Evolutionary conservation across 306 rosid species (phyloP), one percentile per base, ranked within the genome.

Genomic region (Alnus glutinosa): DNA sequence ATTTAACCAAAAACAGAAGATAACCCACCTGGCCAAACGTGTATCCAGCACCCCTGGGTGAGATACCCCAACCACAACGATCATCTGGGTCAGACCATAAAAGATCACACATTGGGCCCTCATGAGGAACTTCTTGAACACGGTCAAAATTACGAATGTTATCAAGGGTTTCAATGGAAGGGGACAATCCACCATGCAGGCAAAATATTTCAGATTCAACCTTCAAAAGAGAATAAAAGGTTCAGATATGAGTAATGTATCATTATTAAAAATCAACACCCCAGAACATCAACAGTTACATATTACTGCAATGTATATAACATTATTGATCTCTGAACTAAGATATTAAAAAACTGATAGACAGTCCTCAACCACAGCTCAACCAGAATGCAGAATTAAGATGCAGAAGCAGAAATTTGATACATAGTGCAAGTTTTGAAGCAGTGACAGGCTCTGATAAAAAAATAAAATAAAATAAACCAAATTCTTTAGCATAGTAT

Each of bases 111-210:
- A 94, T 94, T 58, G 97, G 98, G 57, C 98, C 98, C 83, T 92
- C 97, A 9, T 94, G 97, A 75, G 98, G 98, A 85, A 94, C 98
- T 89, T 94, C 98, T 89, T 94, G 98, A 77, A 94, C 98, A n/a
- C 96, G 98, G 74, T 94, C 97, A 80, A 90, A 94, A 75, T 90
- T 94, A 76, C 97, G 92, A 18, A 94, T 92, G 77, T 89, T 90
- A 74, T 94, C 97, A 23, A 94, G 97, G 84, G 96, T 94, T 83
- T 94, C 98, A 82, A 94, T 90, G 39, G 98, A 94, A 30, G 98
- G 98, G 62, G 98, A 94, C 80, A 94, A 75, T 77, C 97, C 98
- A 79, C 98, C 98, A 63, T 94, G 97, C 78, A 94, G 89, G 76
- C 98, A 94, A 75, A 94, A 94, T 83, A 94, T 94, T 88, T 92